These are phyloP conservation scores for Brasenia schreberi DNA, from an alignment of 164 flowering plant genomes.

Conservation along the genomic window DNA sequence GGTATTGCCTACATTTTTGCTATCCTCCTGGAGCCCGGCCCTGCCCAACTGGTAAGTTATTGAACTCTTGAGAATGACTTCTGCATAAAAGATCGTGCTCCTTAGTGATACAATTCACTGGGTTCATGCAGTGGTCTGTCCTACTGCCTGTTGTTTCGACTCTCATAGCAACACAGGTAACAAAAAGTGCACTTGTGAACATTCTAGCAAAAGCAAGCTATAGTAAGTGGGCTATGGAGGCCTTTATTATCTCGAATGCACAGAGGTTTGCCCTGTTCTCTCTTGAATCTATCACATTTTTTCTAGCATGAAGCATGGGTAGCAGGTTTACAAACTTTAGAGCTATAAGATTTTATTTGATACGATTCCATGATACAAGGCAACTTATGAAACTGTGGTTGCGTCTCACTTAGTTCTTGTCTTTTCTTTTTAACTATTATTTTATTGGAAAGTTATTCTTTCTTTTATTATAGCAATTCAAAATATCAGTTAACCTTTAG, in stretches of 20 bases:
- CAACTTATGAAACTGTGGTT: too few species aligned
- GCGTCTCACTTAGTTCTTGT: too few species aligned
- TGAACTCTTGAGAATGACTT: not conserved
- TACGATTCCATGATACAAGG: too few species aligned
- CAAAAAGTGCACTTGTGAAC: slow-evolving; percentile 14
- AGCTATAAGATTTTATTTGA: too few species aligned
- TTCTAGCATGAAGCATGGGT: not conserved
- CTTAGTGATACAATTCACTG: not conserved
- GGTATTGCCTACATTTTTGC: slow-evolving; percentile 86
- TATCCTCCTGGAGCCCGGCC: slow-evolving; percentile 61
- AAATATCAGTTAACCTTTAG: too few species aligned
- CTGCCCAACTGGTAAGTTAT: slow-evolving; percentile 82
- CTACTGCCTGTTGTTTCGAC: slow-evolving; percentile 94
- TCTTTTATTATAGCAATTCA: too few species aligned
- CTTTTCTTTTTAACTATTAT: too few species aligned
- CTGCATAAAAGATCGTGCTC: not conserved
- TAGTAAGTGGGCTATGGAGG: slow-evolving; percentile 88
- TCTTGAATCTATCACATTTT: not conserved
- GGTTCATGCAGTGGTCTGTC: slow-evolving; percentile 72
- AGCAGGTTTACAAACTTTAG: too few species aligned
- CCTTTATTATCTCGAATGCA: slow-evolving; percentile 85
- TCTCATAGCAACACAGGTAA: slow-evolving; percentile 61
- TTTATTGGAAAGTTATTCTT: too few species aligned
- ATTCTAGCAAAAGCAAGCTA: slow-evolving; percentile 44
- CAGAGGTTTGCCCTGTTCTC: slow-evolving; percentile 39